Evolutionary conservation across 148 eudicot genomes (phyloP), one percentile per base, ranked within the genome.

Genomic region (Linanthus parryae): DNA sequence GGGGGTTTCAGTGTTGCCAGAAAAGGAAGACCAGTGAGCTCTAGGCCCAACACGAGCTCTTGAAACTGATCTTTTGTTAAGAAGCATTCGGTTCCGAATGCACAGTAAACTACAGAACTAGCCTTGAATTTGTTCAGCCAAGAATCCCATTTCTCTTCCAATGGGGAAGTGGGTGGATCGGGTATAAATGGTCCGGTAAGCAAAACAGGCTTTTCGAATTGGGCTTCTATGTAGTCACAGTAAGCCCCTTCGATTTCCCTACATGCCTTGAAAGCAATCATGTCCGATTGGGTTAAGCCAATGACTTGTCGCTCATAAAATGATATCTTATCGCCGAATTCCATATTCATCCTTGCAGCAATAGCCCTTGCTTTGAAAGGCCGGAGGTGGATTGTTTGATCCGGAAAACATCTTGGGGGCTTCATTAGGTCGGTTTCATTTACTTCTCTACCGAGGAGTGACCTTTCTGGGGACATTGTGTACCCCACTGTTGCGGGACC

Each of bases 111-210:
- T 24, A 54, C 45, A 0, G 35, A 54, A 15, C 58, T 35, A 10
- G 31, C 26, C n/a, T n/a, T n/a, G n/a, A n/a, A n/a, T n/a, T n/a
- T n/a, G n/a, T n/a, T n/a, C n/a, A n/a, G n/a, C n/a, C n/a, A n/a
- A n/a, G n/a, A n/a, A n/a, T n/a, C n/a, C n/a, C n/a, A n/a, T n/a
- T n/a, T n/a, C n/a, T n/a, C n/a, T n/a, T n/a, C n/a, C n/a, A n/a
- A n/a, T n/a, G n/a, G n/a, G n/a, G n/a, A n/a, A n/a, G n/a, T n/a
- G 19, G 45, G 45, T 23, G 44, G 45, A 44, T 54, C 58, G 6
- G 21, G 33, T n/a, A 38, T 25, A 5, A 24, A 2, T 0, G 24
- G 58, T 24, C 58, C 58, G 2, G 45, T 22, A 24, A 54, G 24
- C 34, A 54, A 17, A 21, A 54, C 16, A 8, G 35, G 35, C 30